Base-by-base conservation (phyloP, 177 flowering plant species). In the Telopea speciosissima region DNA sequence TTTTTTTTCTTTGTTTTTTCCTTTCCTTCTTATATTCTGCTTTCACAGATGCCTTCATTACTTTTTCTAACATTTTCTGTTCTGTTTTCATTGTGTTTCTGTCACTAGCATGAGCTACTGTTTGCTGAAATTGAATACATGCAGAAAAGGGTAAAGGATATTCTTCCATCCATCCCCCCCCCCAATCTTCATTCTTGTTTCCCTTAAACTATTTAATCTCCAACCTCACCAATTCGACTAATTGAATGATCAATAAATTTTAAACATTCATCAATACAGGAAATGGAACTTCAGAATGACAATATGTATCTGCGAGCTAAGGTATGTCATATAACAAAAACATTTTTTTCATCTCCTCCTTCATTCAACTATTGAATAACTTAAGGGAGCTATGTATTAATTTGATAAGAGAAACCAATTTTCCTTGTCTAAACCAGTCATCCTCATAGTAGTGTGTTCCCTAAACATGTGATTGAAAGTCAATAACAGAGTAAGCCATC, bases 71-170 rank as follows among this genome's bases (percentile, higher is more conserved):
- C 14, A 44, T 9, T 8, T 31, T n/a, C 19, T 1, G 19, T 6
- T 64, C 33, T n/a, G 1, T 31, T 40, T 49, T 22, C 44, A 26
- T 23, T 14, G 64, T 24, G 31, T 23, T 33, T 54, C 24, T 68
- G 31, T 65, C 65, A 31, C 8, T 85, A 90, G 97, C 86, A 91
- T 72, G 95, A 91, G 63, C 54, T 88, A 86, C 58, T 87, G 79
- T 88, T 88, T 1, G 87, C 90, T n/a, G 95, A 90, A 71, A 86
- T 87, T 36, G 95, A 90, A 70, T 82, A 74, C 75, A 65, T 87
- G 73, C 93, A 90, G 84, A 88, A 87, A 80, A 87, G 87, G 90
- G 95, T 90, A 82, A 70, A 17, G 42, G 31, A 28, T 28, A 28
- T 28, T 22, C 24, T 56, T 28, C 8, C 12, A 14, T 5, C 42